phyloP scores from a whole-genome alignment of 768 basidiomycete species.

The Phlegmacium glaucopus region DNA sequence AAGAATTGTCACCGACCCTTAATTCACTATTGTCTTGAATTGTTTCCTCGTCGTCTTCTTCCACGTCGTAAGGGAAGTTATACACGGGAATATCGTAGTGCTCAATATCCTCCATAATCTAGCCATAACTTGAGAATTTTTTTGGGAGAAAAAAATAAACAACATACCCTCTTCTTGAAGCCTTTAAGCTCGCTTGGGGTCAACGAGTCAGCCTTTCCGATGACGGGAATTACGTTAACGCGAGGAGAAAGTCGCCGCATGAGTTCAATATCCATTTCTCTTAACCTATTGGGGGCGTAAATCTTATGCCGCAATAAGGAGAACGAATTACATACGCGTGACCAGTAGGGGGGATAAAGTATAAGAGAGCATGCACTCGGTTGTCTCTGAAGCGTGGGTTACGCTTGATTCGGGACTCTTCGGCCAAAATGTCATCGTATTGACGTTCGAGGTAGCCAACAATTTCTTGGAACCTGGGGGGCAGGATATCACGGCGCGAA shows the following conservation, averaged over 20 bases:
- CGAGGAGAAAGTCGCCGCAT: constrained; percentile 98
- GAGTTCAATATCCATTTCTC: constrained; percentile 98
- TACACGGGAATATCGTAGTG: constrained; percentile 98
- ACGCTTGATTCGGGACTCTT: constrained; percentile 99
- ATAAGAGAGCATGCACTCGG: constrained; percentile 92
- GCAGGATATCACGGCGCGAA: too few relatives aligned
- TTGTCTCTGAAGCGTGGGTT: constrained; percentile 99
- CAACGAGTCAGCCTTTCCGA: constrained; percentile 94
- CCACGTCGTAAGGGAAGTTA: constrained; percentile 99
- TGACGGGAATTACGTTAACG: constrained; percentile 98
- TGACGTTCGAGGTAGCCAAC: constrained; percentile 95
- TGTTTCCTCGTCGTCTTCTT: constrained; percentile 99
- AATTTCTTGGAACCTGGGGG: constrained; percentile 88
- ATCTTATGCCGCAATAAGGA: background rate
- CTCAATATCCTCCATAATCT: constrained; percentile 99
- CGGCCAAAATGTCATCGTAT: constrained; percentile 98
- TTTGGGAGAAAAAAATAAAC: background rate
- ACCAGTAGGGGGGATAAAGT: constrained; percentile 99
- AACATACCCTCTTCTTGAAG: constrained; percentile 87
- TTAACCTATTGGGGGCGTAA: constrained; percentile 46
- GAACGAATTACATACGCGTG: constrained; percentile 67
- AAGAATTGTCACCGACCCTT: constrained; percentile 48
- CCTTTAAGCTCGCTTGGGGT: constrained; percentile 90
- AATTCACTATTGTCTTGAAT: constrained; percentile 97
- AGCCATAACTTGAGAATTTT: constrained; percentile 2